These are phyloP conservation scores for Neopestalotiopsis clavispora DNA, from an alignment of 2,329 filamentous ascomycete genomes.

Conservation along the genomic window DNA sequence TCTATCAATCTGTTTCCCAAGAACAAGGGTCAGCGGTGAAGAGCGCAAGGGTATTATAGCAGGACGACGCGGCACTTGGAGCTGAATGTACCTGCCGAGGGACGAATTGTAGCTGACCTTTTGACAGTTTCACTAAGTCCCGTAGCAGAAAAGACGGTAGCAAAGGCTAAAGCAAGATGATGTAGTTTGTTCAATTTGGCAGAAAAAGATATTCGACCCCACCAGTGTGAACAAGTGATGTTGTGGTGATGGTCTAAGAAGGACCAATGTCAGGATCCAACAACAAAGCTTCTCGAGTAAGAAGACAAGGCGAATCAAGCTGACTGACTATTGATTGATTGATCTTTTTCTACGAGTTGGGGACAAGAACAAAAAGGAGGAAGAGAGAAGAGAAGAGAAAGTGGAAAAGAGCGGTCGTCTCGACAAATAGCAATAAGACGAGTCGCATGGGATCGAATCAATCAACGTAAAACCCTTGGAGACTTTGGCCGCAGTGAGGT, in stretches of 20 bases:
- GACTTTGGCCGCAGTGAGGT: constrained; percentile 4
- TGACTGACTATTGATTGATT: background rate
- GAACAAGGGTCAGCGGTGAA: constrained; percentile 3
- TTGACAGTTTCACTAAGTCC: background rate
- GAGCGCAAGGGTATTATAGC: background rate
- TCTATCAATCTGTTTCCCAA: background rate
- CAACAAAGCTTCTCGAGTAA: background rate
- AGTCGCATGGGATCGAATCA: background rate
- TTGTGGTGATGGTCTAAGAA: background rate
- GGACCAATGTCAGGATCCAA: background rate
- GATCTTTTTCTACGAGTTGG: background rate
- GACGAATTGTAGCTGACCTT: background rate
- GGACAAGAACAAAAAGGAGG: background rate
- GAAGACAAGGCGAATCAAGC: background rate
- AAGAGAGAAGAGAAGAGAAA: background rate
- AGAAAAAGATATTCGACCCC: background rate
- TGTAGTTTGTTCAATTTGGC: background rate
- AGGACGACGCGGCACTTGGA: background rate
- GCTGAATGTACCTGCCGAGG: background rate
- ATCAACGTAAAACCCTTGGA: constrained; percentile 7
- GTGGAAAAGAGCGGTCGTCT: background rate
- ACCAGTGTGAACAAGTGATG: background rate
- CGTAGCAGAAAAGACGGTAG: background rate
- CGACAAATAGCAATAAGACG: background rate
- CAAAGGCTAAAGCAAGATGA: background rate